Evolutionary conservation across 2,329 filamentous ascomycete species (phyloP), one percentile per base, ranked within the genome.

Genomic region (Fusarium avenaceum): DNA sequence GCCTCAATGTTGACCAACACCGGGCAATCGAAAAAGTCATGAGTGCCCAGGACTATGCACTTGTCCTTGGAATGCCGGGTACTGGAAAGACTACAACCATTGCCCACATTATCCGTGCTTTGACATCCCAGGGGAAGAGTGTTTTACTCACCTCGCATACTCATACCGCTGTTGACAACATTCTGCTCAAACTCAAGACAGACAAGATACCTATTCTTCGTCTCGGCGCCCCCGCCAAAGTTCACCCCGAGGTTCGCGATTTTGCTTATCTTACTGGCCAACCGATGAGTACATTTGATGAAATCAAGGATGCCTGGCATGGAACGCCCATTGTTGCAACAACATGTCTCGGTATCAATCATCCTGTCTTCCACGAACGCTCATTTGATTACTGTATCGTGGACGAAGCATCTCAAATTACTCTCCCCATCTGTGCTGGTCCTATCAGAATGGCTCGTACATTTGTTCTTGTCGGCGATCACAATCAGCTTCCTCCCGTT

Each of bases 51-150:
- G 94, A 99, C 80, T 99, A 98, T 78, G 95, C 96, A 9, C 85
- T 99, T n/a, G 94, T 99, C 14, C 87, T 99, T 20, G 96, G 96
- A 28, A 99, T 99, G 96, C 96, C 96, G 3, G 96, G 96, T 9
- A 99, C 96, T 0, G 96, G 96, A 59, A 99, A 99, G 80, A 99
- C 96, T 4, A 99, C 96, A 0, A 99, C 96, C 0, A 98, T 99
- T 74, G 94, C 95, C 7, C 94, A 98, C 76, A 97, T 99, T 71
- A 98, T 99, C 73, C 90, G 93, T 44, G 93, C 95, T 1, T 84
- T 99, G 30, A 91, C 96, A 7, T 89, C 91, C 0, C 92, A 97
- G 77, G 92, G 93, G 13, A 98, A 98, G 80, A 97, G 92, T 57
- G 94, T 99, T 15, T 83, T 99, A 8, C 83, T 99, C 40, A 96